A percentile compares a stretch with the other conserved stretches of the same genome.
phyloP scores from a whole-genome alignment of 352 stramenopile species.

The Globisporangium parvum region DNA sequence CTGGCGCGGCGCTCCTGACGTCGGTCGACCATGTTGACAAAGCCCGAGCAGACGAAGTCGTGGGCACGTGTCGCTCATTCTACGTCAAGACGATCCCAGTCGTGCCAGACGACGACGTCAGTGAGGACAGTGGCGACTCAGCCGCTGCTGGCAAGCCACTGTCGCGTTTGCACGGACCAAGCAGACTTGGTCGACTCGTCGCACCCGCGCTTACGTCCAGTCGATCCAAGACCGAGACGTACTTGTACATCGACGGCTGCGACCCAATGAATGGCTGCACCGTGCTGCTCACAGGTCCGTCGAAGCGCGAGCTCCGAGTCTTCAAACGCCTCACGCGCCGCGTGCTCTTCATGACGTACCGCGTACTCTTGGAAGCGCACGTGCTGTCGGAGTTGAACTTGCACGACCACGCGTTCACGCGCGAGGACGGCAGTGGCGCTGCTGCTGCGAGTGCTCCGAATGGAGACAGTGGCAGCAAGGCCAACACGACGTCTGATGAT shows the following conservation, averaged over 20 bases:
- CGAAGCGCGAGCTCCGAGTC: conserved; percentile 83
- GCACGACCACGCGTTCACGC: conserved; percentile 27
- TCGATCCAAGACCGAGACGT: conserved; percentile 66
- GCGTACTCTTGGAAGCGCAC: conserved; percentile 93
- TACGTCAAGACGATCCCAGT: conserved; percentile 51
- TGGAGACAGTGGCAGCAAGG: neutral
- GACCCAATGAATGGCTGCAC: conserved; percentile 93
- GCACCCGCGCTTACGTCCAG: neutral
- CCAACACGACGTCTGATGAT: conserved; percentile 10
- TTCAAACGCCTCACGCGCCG: conserved; percentile 90
- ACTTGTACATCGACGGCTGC: conserved; percentile 93
- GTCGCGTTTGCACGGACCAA: neutral
- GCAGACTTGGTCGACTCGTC: neutral
- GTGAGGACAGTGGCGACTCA: conserved; percentile 17
- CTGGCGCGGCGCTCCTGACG: conserved; percentile 87
- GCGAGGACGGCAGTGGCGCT: neutral
- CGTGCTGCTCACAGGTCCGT: conserved; percentile 89
- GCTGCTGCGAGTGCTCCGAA: neutral
- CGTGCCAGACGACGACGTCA: conserved; percentile 24
- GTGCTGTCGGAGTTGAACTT: conserved; percentile 89
- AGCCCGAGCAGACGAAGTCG: conserved; percentile 35
- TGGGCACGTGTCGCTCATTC: conserved; percentile 67
- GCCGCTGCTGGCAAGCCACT: conserved; percentile 3
- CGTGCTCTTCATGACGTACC: conserved; percentile 93
- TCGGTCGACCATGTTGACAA: conserved; percentile 92